Evolutionary conservation across 108 stramenopile genomes (phyloP).

Genomic region (Schizochytrium sp.): DNA sequence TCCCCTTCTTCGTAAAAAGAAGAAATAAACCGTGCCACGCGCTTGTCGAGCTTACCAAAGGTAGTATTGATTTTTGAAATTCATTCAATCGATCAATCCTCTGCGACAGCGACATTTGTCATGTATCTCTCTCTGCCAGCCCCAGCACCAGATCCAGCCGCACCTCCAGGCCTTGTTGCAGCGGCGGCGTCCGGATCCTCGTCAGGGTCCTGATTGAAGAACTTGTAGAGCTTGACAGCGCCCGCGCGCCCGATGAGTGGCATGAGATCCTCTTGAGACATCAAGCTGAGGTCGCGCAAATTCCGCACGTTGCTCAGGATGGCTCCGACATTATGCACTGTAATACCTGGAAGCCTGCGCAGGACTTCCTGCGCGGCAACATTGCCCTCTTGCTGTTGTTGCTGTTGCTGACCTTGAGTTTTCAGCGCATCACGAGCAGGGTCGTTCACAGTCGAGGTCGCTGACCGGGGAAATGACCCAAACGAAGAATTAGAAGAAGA

Average conservation of each 20-base stretch:
- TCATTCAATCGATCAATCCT: neutral
- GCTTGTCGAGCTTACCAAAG: neutral
- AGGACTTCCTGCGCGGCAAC: conserved; percentile 1
- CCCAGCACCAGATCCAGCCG: too few relatives aligned
- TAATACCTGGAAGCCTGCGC: conserved; percentile 16
- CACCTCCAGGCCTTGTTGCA: too few relatives aligned
- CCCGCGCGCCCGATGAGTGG: neutral
- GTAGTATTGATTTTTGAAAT: neutral
- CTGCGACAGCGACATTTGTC: neutral
- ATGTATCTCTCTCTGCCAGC: neutral
- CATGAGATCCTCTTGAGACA: neutral
- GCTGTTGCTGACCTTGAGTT: neutral
- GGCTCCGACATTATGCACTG: neutral
- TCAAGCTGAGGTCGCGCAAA: neutral
- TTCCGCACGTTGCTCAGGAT: neutral
- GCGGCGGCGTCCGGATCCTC: neutral
- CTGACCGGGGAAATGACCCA: neutral
- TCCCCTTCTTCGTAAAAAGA: too few relatives aligned
- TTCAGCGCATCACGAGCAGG: neutral
- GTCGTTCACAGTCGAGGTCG: neutral
- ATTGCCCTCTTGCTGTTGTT: neutral
- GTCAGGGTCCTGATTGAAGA: conserved; percentile 4
- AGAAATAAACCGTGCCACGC: neutral
- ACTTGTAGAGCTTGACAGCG: neutral
- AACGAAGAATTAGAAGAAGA: neutral